Base-by-base conservation (phyloP, 208 protist species). In the Acanthamoeba castellanii region DNA sequence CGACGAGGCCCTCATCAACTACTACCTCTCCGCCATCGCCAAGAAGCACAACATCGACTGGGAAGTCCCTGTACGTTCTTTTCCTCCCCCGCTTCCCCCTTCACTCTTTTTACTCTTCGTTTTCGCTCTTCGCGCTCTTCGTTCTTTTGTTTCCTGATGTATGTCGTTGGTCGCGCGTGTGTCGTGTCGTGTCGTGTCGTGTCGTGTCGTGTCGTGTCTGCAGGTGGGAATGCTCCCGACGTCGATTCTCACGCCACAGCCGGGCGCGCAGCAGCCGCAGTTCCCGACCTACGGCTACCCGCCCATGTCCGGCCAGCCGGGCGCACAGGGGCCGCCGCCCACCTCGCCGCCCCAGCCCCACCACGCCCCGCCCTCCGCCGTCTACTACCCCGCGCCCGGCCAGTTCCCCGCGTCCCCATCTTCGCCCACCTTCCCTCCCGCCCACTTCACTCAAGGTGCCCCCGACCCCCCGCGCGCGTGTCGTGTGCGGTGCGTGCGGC, bases 11-110 rank as follows among this genome's bases (percentile, higher is more conserved):
- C 87, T 92, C 87, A 92, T 92, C 64, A 92, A 92, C 59, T 92
- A 92, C 87, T 92, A 92, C 59, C 87, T 92, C 61, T 92, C 87
- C 6, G 87, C 87, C 57, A 92, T 92, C 59, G 87, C 87, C 64
- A 92, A 92, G 87, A 92, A 92, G 87, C 87, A 92, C 87, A 92
- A 92, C 64, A 76, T 92, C 22, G 64, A 92, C 59, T 92, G 87
- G 87, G 87, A 92, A 55, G 61, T 92, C n/a, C 87, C 87, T 7
- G 87, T 92, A 72, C 64, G 87, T 74, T 14, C 6, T 34, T 34
- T 3, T 27, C 76, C 45, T 3, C 4, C 13, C 16, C 16, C 9
- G 3, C 8, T 4, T 14, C 34, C 72, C 20, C 72, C 74, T 2
- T 84, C 72, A 18, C 18, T 11, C n/a, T 68, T 68, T 68, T 68